phyloP scores from a whole-genome alignment of 176 grass and related monocot species.

The Guadua angustifolia region DNA sequence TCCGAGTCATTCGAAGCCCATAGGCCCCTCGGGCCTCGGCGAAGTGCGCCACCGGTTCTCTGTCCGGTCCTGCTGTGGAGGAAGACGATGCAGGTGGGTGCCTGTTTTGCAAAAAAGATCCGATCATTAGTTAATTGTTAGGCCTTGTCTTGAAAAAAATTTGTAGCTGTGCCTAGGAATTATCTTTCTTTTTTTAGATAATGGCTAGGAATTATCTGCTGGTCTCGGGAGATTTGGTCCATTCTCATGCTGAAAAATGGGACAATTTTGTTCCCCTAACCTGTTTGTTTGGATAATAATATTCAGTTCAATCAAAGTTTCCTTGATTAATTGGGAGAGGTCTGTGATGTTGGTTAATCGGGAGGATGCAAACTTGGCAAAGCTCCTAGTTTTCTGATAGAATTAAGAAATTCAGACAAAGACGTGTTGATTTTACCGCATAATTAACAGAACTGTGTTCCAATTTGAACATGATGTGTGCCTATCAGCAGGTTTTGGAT shows the following conservation, averaged over 20 bases:
- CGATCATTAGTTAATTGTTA: not conserved
- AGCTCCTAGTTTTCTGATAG: not conserved
- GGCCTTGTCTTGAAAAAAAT: not conserved
- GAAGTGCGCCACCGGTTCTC: too few species aligned
- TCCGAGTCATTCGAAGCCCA: too few species aligned
- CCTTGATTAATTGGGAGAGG: not conserved
- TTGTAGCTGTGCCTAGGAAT: too few species aligned
- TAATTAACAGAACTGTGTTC: too few species aligned
- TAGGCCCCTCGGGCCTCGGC: too few species aligned
- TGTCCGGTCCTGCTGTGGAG: not conserved
- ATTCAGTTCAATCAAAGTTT: not conserved
- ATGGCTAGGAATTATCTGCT: not conserved
- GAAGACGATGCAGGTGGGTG: constrained; percentile 37
- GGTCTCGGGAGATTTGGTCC: not conserved
- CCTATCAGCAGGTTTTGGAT: too few species aligned
- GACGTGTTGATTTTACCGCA: too few species aligned
- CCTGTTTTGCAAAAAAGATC: not conserved
- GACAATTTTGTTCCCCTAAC: not conserved
- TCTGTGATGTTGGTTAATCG: not conserved
- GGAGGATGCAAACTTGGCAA: not conserved
- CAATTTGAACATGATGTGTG: too few species aligned
- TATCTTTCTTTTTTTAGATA: too few species aligned
- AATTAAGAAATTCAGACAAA: too few species aligned
- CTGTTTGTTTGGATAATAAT: not conserved
- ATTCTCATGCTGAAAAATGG: not conserved